Evolutionary conservation across 345 rosid genomes (phyloP).

Genomic region (Abelmoschus esculentus): DNA sequence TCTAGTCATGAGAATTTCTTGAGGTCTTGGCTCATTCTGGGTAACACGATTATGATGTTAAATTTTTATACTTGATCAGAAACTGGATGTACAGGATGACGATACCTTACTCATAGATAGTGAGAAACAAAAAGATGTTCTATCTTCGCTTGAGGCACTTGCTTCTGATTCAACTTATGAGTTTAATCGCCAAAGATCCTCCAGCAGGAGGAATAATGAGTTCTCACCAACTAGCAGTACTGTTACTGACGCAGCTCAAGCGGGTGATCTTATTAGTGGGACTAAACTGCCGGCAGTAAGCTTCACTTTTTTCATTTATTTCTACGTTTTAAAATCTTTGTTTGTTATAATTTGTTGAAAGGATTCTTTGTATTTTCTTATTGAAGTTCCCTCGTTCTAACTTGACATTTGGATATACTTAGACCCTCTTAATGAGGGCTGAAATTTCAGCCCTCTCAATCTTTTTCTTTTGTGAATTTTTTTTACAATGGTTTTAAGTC

Average conservation of each 20-base stretch:
- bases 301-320: slow-evolving; percentile 8
- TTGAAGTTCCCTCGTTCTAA: background rate
- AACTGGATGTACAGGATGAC: slow-evolving; percentile 43
- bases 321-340: background rate
- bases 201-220: slow-evolving; percentile 79
- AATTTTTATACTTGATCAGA: slow-evolving; percentile 30
- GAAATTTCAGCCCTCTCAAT: background rate
- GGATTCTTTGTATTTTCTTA: background rate
- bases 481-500: background rate
- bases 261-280: slow-evolving; percentile 42
- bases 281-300: slow-evolving; percentile 40
- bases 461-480: background rate
- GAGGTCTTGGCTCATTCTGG: background rate
- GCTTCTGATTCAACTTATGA: slow-evolving; percentile 47
- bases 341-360: background rate
- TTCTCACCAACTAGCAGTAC: slow-evolving; percentile 57
- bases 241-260: slow-evolving; percentile 63
- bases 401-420: background rate
- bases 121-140: slow-evolving; percentile 46
- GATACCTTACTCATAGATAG: slow-evolving; percentile 50
- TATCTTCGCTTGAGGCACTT: slow-evolving; percentile 39
- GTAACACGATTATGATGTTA: slow-evolving; percentile 1
- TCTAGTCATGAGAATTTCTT: background rate
- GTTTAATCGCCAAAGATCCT: slow-evolving; percentile 54
- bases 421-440: background rate